These are phyloP conservation scores for Aspergillus fischeri DNA, from an alignment of 2,329 filamentous ascomycete species.

Conservation along the genomic window DNA sequence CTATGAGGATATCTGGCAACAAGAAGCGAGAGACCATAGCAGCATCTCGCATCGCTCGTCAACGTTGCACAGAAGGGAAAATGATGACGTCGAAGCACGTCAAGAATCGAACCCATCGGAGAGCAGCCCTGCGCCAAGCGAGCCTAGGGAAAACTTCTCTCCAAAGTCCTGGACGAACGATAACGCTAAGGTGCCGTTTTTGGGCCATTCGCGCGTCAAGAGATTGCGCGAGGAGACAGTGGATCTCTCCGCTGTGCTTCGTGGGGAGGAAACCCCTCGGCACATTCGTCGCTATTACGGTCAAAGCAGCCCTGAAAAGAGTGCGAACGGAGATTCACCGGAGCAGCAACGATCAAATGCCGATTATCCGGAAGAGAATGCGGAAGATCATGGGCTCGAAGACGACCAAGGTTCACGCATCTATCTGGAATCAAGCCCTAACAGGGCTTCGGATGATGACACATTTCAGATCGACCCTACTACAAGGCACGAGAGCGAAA, in stretches of 20 bases:
- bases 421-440: constrained; percentile 23
- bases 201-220: constrained; percentile 30
- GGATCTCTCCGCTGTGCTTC: constrained; percentile 31
- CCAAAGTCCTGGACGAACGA: constrained; percentile 27
- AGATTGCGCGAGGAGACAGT: constrained; percentile 33
- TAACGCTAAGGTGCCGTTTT: constrained; percentile 22
- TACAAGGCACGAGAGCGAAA: constrained; percentile 16
- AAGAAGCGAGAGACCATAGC: constrained; percentile 39
- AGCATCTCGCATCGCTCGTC: constrained; percentile 25
- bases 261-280: constrained; percentile 33
- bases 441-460: constrained; percentile 18
- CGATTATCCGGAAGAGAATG: constrained; percentile 13
- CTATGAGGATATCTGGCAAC: constrained; percentile 47
- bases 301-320: constrained; percentile 27
- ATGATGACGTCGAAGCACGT: constrained; percentile 19
- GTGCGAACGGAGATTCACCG: constrained; percentile 14
- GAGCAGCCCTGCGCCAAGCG: constrained; percentile 19
- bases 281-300: constrained; percentile 34
- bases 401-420: constrained; percentile 19
- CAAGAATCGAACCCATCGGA: constrained; percentile 32
- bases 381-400: constrained; percentile 15
- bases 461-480: constrained; percentile 22
- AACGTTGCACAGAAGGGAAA: constrained; percentile 9
- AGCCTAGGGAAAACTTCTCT: constrained; percentile 22
- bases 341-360: constrained; percentile 10